Conservation (phyloP, 805 yeast species). For the Saturnispora sekii region DNA sequence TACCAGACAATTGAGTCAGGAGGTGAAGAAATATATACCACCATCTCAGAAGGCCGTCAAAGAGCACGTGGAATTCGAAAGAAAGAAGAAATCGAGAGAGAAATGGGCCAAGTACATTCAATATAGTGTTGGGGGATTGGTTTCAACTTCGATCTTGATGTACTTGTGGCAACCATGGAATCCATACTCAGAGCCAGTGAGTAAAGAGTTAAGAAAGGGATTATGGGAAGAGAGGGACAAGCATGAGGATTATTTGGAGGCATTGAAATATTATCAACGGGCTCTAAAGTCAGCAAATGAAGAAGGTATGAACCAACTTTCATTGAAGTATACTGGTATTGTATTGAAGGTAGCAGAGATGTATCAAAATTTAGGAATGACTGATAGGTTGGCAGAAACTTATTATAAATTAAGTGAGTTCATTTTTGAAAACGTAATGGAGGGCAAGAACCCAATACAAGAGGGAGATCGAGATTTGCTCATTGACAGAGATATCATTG, state of each 20-base stretch:
- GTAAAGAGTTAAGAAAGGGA: slow-evolving; percentile 61
- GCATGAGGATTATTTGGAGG: slow-evolving; percentile 51
- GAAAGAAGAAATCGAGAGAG: slow-evolving; percentile 10
- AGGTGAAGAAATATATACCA: slow-evolving; percentile 9
- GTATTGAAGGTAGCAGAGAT: slow-evolving; percentile 82
- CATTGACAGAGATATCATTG: slow-evolving; percentile 23
- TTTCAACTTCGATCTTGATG: slow-evolving; percentile 15
- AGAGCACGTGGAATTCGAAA: slow-evolving; percentile 8
- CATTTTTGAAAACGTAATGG: slow-evolving; percentile 21
- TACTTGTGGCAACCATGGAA: slow-evolving; percentile 30
- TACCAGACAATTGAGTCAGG: background rate
- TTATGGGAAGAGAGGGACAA: slow-evolving; percentile 76
- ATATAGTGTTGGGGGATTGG: slow-evolving; percentile 13
- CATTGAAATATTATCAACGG: slow-evolving; percentile 62
- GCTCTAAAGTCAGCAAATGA: slow-evolving; percentile 58
- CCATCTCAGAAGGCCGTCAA: slow-evolving; percentile 10
- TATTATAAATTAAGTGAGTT: slow-evolving; percentile 27
- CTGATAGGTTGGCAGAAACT: slow-evolving; percentile 53
- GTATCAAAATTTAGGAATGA: slow-evolving; percentile 60
- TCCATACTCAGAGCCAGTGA: slow-evolving; percentile 37
- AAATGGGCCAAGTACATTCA: slow-evolving; percentile 13
- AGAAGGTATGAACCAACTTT: slow-evolving; percentile 42
- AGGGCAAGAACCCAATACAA: slow-evolving; percentile 13
- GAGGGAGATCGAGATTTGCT: slow-evolving; percentile 19
- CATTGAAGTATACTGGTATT: slow-evolving; percentile 84